These are phyloP conservation scores for Fraxinus floribunda DNA, from an alignment of 305 asterid species.

Conservation along the genomic window DNA sequence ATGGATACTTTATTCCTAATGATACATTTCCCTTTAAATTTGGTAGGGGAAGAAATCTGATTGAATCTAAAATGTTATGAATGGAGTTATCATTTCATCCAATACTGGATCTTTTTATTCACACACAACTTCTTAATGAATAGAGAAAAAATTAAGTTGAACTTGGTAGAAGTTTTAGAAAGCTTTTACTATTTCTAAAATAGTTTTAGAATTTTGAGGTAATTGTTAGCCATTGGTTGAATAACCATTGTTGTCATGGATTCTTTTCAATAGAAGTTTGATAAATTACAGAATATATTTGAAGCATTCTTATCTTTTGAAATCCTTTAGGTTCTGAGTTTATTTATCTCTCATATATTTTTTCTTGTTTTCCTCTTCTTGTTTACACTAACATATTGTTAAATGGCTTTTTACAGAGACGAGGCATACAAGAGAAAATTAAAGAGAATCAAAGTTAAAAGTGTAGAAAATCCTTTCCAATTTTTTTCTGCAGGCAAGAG, in stretches of 20 bases:
- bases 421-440: constrained; percentile 54
- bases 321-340: neutral
- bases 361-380: neutral
- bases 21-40: neutral
- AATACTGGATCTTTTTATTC: neutral
- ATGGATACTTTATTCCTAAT: neutral
- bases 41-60: neutral
- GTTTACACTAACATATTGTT: neutral
- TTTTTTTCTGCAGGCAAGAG: constrained; percentile 33
- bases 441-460: constrained; percentile 47
- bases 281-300: neutral
- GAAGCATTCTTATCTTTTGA: neutral
- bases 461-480: constrained; percentile 35
- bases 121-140: neutral
- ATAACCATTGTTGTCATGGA: neutral
- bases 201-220: neutral
- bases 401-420: constrained; percentile 36
- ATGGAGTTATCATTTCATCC: neutral
- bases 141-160: neutral
- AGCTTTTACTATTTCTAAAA: neutral
- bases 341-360: neutral
- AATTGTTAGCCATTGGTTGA: neutral
- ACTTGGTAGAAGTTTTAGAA: neutral
- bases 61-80: neutral
- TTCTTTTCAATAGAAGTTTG: neutral